phyloP scores from a whole-genome alignment of 2,329 filamentous ascomycete genomes.

The Colletotrichum aenigma region DNA sequence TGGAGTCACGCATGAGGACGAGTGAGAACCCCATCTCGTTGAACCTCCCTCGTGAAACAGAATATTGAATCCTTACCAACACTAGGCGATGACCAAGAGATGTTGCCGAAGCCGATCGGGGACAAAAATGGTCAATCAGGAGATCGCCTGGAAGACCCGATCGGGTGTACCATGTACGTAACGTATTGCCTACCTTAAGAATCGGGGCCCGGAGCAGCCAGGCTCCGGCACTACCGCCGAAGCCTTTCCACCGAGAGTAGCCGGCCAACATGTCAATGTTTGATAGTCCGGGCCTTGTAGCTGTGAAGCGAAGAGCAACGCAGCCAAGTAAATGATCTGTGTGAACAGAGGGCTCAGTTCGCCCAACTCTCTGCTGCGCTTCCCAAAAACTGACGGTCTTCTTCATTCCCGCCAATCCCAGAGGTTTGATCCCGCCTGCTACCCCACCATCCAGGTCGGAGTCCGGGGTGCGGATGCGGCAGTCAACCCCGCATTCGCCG shows the following conservation, averaged over 20 bases:
- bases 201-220: neutral
- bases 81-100: neutral
- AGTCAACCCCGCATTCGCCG: slow-evolving; percentile 2
- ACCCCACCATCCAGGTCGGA: neutral
- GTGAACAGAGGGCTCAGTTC: neutral
- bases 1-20: neutral
- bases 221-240: neutral
- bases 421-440: neutral
- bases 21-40: neutral
- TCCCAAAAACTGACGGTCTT: neutral
- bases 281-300: too few species aligned
- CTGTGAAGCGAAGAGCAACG: neutral
- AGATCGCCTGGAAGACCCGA: neutral
- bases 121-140: neutral
- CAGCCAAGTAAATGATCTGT: neutral
- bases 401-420: neutral
- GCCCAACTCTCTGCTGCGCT: neutral
- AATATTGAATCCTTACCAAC: neutral
- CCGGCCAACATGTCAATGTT: too few species aligned
- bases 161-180: neutral
- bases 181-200: neutral
- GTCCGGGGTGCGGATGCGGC: neutral
- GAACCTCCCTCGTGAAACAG: neutral
- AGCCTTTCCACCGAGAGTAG: neutral
- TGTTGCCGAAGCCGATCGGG: neutral